Conservation (phyloP, 768 basidiomycete genomes). For the Mycena vulgaris region DNA sequence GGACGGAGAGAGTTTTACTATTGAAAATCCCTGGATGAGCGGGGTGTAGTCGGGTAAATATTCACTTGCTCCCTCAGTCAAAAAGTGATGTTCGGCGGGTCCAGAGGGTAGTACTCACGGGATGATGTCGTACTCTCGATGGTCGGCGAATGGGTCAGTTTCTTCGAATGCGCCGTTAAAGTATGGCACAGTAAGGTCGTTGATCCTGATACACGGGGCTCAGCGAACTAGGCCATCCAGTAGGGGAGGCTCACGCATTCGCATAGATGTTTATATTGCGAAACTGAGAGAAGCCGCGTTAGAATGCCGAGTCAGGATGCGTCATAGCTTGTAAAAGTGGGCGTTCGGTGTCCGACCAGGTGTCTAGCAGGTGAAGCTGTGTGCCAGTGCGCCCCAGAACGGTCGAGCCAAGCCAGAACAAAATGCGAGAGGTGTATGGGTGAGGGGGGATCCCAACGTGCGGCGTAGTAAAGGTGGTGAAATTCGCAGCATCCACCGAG, state of each 20-base stretch:
- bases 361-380: conserved; percentile 55
- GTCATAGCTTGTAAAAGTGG: conserved; percentile 52
- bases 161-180: conserved; percentile 51
- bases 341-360: conserved; percentile 44
- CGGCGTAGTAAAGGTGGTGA: conserved; percentile 58
- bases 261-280: conserved; percentile 51
- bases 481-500: conserved; percentile 52
- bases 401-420: conserved; percentile 47
- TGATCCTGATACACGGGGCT: conserved; percentile 14
- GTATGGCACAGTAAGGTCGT: conserved; percentile 56
- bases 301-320: conserved; percentile 48
- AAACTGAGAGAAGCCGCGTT: conserved; percentile 49
- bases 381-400: conserved; percentile 55
- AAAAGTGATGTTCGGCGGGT: neutral
- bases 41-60: conserved; percentile 29
- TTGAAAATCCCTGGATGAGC: conserved; percentile 41
- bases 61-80: neutral
- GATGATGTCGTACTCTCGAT: conserved; percentile 43
- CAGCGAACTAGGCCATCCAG: neutral
- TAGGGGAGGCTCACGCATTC: conserved; percentile 45
- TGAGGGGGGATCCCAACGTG: conserved; percentile 50
- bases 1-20: conserved; percentile 15
- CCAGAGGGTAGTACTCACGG: conserved; percentile 40
- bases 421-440: conserved; percentile 41
- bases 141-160: conserved; percentile 49